Conservation (phyloP, 2,329 filamentous ascomycete species). For the Pseudofabraea citricarpa region DNA sequence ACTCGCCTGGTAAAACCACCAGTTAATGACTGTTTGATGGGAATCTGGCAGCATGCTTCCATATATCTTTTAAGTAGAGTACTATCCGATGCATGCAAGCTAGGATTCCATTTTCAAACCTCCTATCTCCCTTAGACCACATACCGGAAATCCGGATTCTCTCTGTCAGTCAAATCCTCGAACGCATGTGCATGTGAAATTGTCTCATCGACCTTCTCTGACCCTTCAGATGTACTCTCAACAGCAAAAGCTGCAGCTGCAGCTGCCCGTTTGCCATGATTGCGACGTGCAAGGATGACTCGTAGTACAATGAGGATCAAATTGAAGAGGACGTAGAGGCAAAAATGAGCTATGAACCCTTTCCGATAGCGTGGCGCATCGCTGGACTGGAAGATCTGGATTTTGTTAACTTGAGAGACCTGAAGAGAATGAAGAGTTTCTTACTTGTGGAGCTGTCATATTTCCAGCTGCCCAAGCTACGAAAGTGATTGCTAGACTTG, state of each 20-base stretch:
- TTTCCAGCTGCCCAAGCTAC: slow-evolving; percentile 54
- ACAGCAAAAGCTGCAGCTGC: not conserved
- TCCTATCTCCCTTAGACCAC: not conserved
- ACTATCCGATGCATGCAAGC: too few relatives aligned
- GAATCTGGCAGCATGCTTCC: too few relatives aligned
- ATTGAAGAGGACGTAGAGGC: slow-evolving; percentile 31
- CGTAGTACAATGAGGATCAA: slow-evolving; percentile 21
- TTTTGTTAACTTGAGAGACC: slow-evolving; percentile 16
- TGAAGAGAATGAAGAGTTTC: slow-evolving; percentile 3
- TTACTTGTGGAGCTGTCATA: slow-evolving; percentile 44
- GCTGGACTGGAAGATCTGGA: slow-evolving; percentile 15
- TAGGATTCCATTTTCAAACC: too few relatives aligned
- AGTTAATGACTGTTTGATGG: too few relatives aligned
- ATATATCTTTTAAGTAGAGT: too few relatives aligned
- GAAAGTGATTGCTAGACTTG: slow-evolving; percentile 52
- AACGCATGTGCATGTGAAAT: slow-evolving; percentile 2
- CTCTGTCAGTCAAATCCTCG: slow-evolving; percentile 20
- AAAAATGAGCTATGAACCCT: slow-evolving; percentile 31
- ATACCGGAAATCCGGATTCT: slow-evolving; percentile 19
- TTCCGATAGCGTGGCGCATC: slow-evolving; percentile 20
- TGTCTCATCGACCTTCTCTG: not conserved
- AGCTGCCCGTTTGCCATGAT: slow-evolving; percentile 13
- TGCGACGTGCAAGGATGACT: slow-evolving; percentile 21
- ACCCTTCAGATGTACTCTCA: not conserved
- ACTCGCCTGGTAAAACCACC: too few relatives aligned